Conservation (phyloP, 169 alveolate species). For the Plasmodium berghei region DNA sequence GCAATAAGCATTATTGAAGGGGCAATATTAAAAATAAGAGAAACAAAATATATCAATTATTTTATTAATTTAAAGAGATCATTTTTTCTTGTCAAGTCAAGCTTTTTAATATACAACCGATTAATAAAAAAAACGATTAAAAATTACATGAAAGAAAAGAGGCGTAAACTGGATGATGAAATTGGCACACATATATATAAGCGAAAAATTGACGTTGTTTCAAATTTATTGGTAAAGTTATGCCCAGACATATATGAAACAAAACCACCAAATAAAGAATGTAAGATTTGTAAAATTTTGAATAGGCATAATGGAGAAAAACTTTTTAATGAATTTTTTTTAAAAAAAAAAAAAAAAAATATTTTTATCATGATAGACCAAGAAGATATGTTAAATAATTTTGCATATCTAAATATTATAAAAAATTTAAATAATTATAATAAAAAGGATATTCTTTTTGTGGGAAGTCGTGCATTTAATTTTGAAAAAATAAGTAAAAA, state of each 20-base stretch:
- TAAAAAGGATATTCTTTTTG: constrained; percentile 49
- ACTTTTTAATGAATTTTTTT: background rate
- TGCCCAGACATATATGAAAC: background rate
- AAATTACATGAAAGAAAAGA: background rate
- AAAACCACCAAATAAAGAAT: background rate
- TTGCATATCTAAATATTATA: constrained; percentile 26
- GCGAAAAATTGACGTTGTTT: background rate
- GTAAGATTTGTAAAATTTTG: background rate
- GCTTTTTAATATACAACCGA: constrained; percentile 6
- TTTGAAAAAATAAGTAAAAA: constrained; percentile 62
- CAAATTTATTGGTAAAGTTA: background rate
- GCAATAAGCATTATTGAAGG: constrained; percentile 17
- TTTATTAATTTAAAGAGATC: constrained; percentile 47
- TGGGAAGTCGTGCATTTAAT: constrained; percentile 50
- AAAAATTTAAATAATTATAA: constrained; percentile 47
- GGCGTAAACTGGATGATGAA: background rate
- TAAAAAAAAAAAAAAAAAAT: constrained; percentile 34
- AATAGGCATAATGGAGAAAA: background rate
- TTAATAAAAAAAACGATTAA: constrained; percentile 12
- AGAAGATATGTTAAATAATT: constrained; percentile 41
- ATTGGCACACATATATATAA: background rate
- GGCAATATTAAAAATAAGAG: constrained; percentile 36
- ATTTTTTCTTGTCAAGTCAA: constrained; percentile 18
- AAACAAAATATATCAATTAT: constrained; percentile 23
- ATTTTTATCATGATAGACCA: constrained; percentile 43